phyloP scores from a whole-genome alignment of 352 stramenopile genomes.

The Thalassiosira hispida region DNA sequence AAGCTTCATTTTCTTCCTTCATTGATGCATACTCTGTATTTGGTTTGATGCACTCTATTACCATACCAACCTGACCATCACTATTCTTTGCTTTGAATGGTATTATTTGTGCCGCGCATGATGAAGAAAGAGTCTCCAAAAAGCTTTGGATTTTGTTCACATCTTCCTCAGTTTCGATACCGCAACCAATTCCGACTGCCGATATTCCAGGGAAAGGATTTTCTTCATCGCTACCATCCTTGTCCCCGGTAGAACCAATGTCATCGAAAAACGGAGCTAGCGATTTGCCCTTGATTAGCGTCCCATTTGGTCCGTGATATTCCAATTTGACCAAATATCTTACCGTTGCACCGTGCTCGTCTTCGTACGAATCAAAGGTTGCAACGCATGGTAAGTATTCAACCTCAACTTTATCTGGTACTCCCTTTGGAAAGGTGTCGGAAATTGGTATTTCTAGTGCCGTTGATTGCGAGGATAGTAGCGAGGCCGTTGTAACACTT shows the following conservation, averaged over 20 bases:
- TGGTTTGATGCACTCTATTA: conserved; percentile 56
- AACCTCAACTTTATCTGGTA: conserved; percentile 41
- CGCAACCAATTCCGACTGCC: conserved; percentile 52
- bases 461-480: conserved; percentile 4
- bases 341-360: conserved; percentile 56
- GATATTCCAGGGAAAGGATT: conserved; percentile 52
- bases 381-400: conserved; percentile 75
- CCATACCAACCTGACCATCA: conserved; percentile 10
- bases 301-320: conserved; percentile 56
- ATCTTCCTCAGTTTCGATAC: conserved; percentile 61
- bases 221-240: conserved; percentile 30
- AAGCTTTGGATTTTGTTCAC: conserved; percentile 62
- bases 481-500: not conserved
- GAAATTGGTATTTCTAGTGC: not conserved
- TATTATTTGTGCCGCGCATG: conserved; percentile 9
- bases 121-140: conserved; percentile 48
- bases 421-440: conserved; percentile 1
- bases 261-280: conserved; percentile 70
- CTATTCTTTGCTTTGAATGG: not conserved
- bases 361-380: conserved; percentile 69
- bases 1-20: conserved; percentile 71
- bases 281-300: conserved; percentile 50
- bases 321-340: conserved; percentile 73
- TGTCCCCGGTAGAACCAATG: not conserved
- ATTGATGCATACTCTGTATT: conserved; percentile 65